Evolutionary conservation across 768 basidiomycete species (phyloP).

Genomic region (Coprinellus aureogranulatus): DNA sequence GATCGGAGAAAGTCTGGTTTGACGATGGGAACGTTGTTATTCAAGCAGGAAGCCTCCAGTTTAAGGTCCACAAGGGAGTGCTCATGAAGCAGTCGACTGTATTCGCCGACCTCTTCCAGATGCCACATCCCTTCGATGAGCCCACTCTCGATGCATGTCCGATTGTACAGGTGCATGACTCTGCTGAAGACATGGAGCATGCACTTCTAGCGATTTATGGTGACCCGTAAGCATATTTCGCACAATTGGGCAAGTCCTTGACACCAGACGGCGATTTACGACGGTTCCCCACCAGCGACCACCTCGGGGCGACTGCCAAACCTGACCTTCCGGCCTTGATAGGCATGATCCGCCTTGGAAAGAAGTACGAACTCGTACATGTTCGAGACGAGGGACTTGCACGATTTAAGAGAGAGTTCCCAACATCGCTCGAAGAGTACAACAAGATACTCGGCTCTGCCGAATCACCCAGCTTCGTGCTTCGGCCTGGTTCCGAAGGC

Average conservation of each 20-base stretch:
- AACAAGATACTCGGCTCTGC: not conserved
- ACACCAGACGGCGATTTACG: not conserved
- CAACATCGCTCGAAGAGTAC: constrained; percentile 8
- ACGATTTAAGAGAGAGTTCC: constrained; percentile 7
- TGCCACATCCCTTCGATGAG: constrained; percentile 22
- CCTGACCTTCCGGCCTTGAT: not conserved
- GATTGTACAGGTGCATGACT: constrained; percentile 32
- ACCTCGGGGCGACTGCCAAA: not conserved
- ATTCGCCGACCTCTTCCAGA: constrained; percentile 9
- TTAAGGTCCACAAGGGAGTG: constrained; percentile 10
- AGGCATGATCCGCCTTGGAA: constrained; percentile 1
- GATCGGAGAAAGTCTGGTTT: constrained; percentile 1
- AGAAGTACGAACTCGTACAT: constrained; percentile 8
- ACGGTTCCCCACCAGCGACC: not conserved
- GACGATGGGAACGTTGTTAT: constrained; percentile 10
- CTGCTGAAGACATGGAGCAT: constrained; percentile 19
- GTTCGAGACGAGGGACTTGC: constrained; percentile 6
- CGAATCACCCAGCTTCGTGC: too few species aligned
- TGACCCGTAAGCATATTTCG: constrained; percentile 29
- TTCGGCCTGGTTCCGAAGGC: not conserved
- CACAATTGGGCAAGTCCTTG: constrained; percentile 29
- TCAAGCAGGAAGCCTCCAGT: constrained; percentile 2
- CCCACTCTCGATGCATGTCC: constrained; percentile 26
- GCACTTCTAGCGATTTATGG: not conserved
- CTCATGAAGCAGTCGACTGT: constrained; percentile 11